Conservation (phyloP, 2,329 filamentous ascomycete genomes). For the Xylaria sp. region DNA sequence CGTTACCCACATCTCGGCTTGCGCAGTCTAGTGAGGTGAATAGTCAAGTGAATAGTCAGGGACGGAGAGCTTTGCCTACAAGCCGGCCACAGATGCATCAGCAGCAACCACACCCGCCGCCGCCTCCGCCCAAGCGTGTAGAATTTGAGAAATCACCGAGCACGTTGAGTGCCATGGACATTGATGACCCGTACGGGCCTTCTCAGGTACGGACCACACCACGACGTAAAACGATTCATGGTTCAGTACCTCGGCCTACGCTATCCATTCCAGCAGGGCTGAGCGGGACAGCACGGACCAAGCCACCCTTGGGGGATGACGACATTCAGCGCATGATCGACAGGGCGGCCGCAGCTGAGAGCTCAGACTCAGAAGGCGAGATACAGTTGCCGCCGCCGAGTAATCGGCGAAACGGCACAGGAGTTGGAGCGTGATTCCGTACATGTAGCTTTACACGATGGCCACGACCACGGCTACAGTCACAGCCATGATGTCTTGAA, state of each 20-base stretch:
- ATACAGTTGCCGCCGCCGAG: conserved; percentile 45
- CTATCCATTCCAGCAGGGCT: conserved; percentile 49
- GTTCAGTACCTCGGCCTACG: conserved; percentile 29
- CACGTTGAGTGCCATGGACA: conserved; percentile 44
- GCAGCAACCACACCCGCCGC: conserved; percentile 3
- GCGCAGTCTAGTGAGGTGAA: conserved; percentile 22
- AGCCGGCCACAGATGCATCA: conserved; percentile 38
- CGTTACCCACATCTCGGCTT: conserved; percentile 41
- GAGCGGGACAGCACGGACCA: conserved; percentile 35
- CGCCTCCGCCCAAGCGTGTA: conserved; percentile 35
- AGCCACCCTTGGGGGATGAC: conserved; percentile 45
- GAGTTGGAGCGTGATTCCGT: conserved; percentile 23
- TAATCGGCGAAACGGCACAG: conserved; percentile 25
- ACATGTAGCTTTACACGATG: neutral
- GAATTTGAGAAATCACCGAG: conserved; percentile 45
- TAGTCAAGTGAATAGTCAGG: conserved; percentile 32
- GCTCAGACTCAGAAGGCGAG: conserved; percentile 54
- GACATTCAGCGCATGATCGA: conserved; percentile 57
- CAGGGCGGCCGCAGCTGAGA: conserved; percentile 44
- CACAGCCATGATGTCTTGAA: neutral
- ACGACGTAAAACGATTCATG: conserved; percentile 39
- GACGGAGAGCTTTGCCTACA: conserved; percentile 48
- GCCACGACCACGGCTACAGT: neutral
- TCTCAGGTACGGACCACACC: conserved; percentile 38
- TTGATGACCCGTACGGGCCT: conserved; percentile 36